Percentiles rank a stretch among this genome's conserved stretches.
Conservation (phyloP, 352 stramenopile genomes). For the Phytophthora sp. region DNA sequence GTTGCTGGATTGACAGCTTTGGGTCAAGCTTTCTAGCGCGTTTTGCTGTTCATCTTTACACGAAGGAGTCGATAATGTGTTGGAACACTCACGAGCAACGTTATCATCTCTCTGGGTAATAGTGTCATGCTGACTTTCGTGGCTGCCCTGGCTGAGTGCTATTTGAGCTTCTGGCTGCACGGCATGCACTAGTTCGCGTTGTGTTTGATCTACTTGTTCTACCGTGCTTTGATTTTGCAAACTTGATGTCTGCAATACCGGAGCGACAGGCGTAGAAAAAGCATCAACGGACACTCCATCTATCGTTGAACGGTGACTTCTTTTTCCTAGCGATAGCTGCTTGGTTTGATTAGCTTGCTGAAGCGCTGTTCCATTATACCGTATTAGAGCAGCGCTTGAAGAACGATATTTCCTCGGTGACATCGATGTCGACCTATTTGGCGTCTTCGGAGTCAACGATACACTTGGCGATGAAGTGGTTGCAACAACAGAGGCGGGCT, state of each 20-base stretch:
- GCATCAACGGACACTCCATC: background rate
- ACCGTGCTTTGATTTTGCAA: background rate
- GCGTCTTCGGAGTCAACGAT: constrained; percentile 2
- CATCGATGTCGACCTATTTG: background rate
- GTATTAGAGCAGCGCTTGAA: constrained; percentile 19
- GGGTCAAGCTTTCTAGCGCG: background rate
- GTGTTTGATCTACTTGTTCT: too few relatives aligned
- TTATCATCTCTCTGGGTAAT: background rate
- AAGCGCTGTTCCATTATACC: background rate
- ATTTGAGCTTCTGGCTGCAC: too few relatives aligned
- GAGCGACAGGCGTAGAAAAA: background rate
- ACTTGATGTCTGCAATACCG: background rate
- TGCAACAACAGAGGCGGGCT: background rate
- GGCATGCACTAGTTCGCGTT: too few relatives aligned
- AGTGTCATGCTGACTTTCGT: too few relatives aligned
- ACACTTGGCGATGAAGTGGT: background rate
- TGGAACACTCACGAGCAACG: background rate
- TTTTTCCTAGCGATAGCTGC: background rate
- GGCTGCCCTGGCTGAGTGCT: too few relatives aligned
- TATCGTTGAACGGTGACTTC: background rate
- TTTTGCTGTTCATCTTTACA: background rate
- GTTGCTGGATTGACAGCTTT: background rate
- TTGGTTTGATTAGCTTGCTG: background rate
- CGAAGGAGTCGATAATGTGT: too few relatives aligned
- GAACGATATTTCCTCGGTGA: constrained; percentile 2